Evolutionary conservation across 2,329 filamentous ascomycete genomes (phyloP).

Genomic region (Hypoxylon sp.): DNA sequence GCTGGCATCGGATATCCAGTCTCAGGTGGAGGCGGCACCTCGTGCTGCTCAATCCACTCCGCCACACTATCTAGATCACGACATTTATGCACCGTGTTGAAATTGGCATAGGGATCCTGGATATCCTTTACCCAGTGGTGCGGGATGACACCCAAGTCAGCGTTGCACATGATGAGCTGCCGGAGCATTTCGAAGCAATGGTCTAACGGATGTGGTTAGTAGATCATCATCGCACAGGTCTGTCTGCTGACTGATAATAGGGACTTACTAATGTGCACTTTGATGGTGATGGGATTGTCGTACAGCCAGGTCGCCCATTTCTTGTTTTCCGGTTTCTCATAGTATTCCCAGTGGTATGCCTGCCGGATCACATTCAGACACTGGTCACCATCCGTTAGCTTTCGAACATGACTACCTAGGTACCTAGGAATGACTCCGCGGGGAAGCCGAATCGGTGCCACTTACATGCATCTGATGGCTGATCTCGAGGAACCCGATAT

Average conservation of each 20-base stretch:
- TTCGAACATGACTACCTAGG: not conserved
- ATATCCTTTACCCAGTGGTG: slow-evolving; percentile 9
- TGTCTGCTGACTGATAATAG: not conserved
- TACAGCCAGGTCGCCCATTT: slow-evolving; percentile 9
- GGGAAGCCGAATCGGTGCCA: too few relatives aligned
- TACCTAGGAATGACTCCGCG: not conserved
- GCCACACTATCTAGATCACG: slow-evolving; percentile 9
- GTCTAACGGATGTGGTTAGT: not conserved
- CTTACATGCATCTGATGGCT: slow-evolving; percentile 17
- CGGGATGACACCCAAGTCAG: slow-evolving; percentile 8
- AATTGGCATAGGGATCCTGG: slow-evolving; percentile 11
- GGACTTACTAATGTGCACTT: slow-evolving; percentile 13
- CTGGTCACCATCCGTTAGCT: not conserved
- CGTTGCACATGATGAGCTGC: slow-evolving; percentile 16
- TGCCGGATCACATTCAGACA: slow-evolving; percentile 12
- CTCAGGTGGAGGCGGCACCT: slow-evolving; percentile 2
- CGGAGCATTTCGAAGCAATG: slow-evolving; percentile 13
- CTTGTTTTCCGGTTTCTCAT: slow-evolving; percentile 10
- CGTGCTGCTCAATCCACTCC: slow-evolving; percentile 4
- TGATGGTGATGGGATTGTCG: slow-evolving; percentile 5
- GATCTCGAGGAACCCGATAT: slow-evolving; percentile 12
- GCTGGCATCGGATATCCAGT: slow-evolving; percentile 7
- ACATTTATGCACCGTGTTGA: slow-evolving; percentile 11
- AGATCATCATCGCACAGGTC: not conserved
- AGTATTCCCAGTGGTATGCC: slow-evolving; percentile 6